phyloP scores from a whole-genome alignment of 371 early-diverging fungal genomes.

The Syncephalastrum racemosum region DNA sequence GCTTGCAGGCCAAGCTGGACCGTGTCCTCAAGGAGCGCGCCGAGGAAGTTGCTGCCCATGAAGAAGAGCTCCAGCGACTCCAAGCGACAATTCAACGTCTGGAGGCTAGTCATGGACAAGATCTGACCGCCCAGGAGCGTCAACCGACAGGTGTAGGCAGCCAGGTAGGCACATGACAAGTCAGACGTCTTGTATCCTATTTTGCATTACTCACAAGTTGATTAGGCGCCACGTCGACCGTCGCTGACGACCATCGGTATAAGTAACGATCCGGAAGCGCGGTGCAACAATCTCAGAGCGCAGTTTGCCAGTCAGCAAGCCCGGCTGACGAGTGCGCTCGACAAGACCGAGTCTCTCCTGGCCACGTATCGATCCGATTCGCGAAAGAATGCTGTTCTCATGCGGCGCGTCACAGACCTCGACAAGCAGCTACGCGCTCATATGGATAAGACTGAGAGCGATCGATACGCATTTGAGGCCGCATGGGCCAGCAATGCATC shows the following conservation, averaged over 20 bases:
- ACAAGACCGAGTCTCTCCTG: conserved; percentile 5
- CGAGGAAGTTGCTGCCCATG: neutral
- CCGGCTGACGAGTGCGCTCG: conserved; percentile 9
- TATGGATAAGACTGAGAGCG: conserved; percentile 11
- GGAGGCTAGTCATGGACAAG: no score
- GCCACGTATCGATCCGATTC: neutral
- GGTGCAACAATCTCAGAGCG: no score
- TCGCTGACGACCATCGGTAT: no score
- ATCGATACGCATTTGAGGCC: conserved; percentile 12
- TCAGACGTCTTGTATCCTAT: no score
- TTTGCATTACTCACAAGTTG: no score
- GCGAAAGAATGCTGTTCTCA: conserved; percentile 9
- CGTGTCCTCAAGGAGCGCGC: conserved; percentile 10
- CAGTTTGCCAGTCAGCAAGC: conserved; percentile 4
- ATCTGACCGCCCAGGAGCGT: no score
- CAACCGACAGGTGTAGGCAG: no score
- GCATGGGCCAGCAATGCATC: conserved; percentile 7
- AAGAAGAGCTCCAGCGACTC: neutral
- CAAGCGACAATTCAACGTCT: no score
- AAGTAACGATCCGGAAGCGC: no score
- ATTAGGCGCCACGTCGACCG: no score
- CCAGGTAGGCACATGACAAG: no score
- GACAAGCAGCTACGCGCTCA: conserved; percentile 12
- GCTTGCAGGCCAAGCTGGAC: conserved; percentile 10
- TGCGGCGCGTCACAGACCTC: conserved; percentile 17